These are phyloP conservation scores for Emmonsiellopsis sp. DNA, from an alignment of 2,329 filamentous ascomycete genomes.

Conservation along the genomic window DNA sequence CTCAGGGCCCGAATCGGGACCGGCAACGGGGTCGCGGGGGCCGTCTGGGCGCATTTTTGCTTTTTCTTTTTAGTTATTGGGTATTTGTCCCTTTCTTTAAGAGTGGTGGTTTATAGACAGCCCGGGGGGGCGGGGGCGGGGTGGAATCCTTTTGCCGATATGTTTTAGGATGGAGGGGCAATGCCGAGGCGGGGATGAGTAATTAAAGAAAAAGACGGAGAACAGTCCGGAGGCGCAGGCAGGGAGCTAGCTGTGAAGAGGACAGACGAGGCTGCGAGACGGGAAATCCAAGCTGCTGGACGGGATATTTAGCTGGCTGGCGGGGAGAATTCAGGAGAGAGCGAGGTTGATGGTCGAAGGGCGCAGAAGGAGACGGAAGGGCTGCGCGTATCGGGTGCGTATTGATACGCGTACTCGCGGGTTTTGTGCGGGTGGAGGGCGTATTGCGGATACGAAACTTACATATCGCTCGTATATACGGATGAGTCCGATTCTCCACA, in stretches of 20 bases:
- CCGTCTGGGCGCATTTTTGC: conserved; percentile 37
- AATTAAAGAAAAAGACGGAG: too few relatives aligned
- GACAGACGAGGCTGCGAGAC: background rate
- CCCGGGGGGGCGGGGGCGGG: background rate
- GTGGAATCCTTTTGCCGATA: too few relatives aligned
- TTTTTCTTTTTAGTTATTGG: background rate
- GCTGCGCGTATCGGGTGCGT: background rate
- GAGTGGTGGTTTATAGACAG: background rate
- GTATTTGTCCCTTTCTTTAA: background rate
- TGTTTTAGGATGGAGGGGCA: too few relatives aligned
- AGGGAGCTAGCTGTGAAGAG: too few relatives aligned
- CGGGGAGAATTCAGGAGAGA: background rate
- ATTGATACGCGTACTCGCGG: background rate
- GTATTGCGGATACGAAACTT: background rate
- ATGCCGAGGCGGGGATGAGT: too few relatives aligned
- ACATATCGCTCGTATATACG: background rate
- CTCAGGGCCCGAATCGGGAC: conserved; percentile 62
- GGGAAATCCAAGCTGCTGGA: background rate
- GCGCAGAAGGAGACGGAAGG: background rate
- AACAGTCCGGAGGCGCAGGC: too few relatives aligned
- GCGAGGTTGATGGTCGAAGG: background rate
- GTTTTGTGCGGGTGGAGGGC: background rate
- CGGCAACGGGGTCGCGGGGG: conserved; percentile 61
- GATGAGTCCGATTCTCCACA: too few relatives aligned
- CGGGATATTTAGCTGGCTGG: background rate